Percentiles rank a stretch among this genome's conserved stretches.
phyloP scores from a whole-genome alignment of 768 basidiomycete species.

The Stropharia rugosoannulata region DNA sequence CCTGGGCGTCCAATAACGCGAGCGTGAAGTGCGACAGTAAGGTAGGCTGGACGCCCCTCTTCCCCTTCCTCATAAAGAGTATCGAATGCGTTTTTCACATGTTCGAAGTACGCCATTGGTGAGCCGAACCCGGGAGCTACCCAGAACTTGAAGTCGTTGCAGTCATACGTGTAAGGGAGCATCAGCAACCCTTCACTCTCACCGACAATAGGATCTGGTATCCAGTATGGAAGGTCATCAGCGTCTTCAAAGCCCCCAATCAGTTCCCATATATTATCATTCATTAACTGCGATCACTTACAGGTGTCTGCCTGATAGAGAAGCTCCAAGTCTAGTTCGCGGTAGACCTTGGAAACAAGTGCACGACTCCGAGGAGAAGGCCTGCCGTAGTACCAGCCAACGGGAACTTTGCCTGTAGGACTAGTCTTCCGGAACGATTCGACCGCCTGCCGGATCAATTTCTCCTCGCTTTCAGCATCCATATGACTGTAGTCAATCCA shows the following conservation, averaged over 20 bases:
- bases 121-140: constrained; percentile 16
- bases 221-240: constrained; percentile 18
- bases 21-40: constrained; percentile 15
- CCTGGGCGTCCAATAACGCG: constrained; percentile 16
- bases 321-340: constrained; percentile 15
- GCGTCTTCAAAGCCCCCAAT: constrained; percentile 5
- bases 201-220: constrained; percentile 14
- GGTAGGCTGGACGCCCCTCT: constrained; percentile 12
- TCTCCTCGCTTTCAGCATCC: constrained; percentile 15
- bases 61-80: constrained; percentile 16
- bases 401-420: constrained; percentile 13
- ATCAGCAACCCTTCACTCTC: constrained; percentile 10
- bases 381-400: constrained; percentile 18
- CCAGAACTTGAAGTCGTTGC: constrained; percentile 19
- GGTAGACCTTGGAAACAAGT: constrained; percentile 16
- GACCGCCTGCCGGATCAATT: constrained; percentile 12
- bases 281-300: not conserved
- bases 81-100: constrained; percentile 16
- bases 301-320: constrained; percentile 17
- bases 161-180: constrained; percentile 17
- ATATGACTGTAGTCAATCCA: constrained; percentile 17
- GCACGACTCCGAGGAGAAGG: constrained; percentile 16
- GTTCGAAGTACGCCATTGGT: constrained; percentile 17
- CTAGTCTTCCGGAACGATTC: constrained; percentile 14
- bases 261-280: not conserved